Evolutionary conservation across 495 filamentous ascomycete species (phyloP).

Genomic region (Apodospora peruviana): DNA sequence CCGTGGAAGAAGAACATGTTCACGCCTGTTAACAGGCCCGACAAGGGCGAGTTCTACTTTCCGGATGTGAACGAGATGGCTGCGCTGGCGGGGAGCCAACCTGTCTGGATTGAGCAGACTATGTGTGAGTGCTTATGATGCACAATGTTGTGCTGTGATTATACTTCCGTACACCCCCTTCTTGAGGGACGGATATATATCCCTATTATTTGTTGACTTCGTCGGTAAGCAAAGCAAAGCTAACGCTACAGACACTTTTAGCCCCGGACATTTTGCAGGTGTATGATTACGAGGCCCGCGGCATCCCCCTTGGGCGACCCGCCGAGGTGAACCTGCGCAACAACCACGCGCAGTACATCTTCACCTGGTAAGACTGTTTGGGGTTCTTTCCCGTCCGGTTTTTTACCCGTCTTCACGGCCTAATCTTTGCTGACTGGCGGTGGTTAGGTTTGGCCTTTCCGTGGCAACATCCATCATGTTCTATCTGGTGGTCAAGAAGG

Average conservation of each 20-base stretch:
- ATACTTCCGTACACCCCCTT: background rate
- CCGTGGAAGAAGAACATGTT: conserved; percentile 98
- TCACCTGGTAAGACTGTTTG: conserved; percentile 73
- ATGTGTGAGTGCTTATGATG: conserved; percentile 56
- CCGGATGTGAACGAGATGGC: conserved; percentile 95
- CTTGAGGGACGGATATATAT: too few species aligned
- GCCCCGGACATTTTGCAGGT: conserved; percentile 70
- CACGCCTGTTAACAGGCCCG: conserved; percentile 81
- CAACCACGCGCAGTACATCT: conserved; percentile 96
- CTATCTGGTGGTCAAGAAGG: conserved; percentile 84
- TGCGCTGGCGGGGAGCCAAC: conserved; percentile 70
- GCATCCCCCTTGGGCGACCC: conserved; percentile 88
- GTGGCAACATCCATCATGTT: conserved; percentile 90
- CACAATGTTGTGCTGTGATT: conserved; percentile 7
- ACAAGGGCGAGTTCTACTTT: conserved; percentile 84
- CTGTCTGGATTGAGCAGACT: conserved; percentile 94
- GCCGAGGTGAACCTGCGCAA: conserved; percentile 92
- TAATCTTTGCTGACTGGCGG: conserved; percentile 1
- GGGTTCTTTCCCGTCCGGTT: background rate
- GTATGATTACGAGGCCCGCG: conserved; percentile 66
- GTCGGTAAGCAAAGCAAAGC: too few species aligned
- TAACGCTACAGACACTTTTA: conserved; percentile 26
- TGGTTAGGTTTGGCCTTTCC: conserved; percentile 75
- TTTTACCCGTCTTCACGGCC: background rate
- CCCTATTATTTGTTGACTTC: too few species aligned